Base-by-base conservation (phyloP, 139 green algal species). In the Chlorella sp. region DNA sequence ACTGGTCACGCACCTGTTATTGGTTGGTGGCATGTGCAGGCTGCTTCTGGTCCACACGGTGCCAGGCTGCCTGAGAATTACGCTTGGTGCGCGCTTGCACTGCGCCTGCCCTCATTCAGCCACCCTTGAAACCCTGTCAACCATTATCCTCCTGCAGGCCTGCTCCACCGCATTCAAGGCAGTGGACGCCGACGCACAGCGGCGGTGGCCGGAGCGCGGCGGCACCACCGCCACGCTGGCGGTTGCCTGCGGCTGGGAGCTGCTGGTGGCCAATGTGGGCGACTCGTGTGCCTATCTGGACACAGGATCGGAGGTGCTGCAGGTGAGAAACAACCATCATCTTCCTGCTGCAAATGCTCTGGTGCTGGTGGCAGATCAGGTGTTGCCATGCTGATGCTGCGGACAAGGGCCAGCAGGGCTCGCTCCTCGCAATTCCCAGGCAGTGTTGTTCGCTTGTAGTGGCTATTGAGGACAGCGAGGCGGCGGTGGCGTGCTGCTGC, bases 211-310 rank as follows among this genome's bases (percentile, higher is more conserved):
- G 36, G 38, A 89, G 73, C 64, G 73, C 38, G 82, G 81, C 36
- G 95, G 95, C 30, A 95, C 92, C 22, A 98, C 95, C 17, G 95
- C 94, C 70, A 98, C 95, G 17, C 80, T 98, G 73, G 95, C 92
- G 2, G 58, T 95, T 24, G 44, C 89, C 56, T 78, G 90, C 84
- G 93, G 91, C 54, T 93, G 91, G 92, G 76, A 93, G 76, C 60
- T 93, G 36, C 41, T 92, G 24, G 86, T 94, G 17, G 92, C 90
- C 19, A 95, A 90, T 81, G 91, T 95, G 5, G 92, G 92, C 11
- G 92, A 96, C 80, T 95, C 91, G 1, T 86, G 69, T 41, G 90
- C 90, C 7, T 91, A 89, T 77, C 87, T 94, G 76, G 91, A 95
- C 86, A 94, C 83, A 1, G 95, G 94, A 1, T 75, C 81, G n/a